phyloP scores from a whole-genome alignment of 2,329 filamentous ascomycete species.

The Cordyceps cateniannulata region DNA sequence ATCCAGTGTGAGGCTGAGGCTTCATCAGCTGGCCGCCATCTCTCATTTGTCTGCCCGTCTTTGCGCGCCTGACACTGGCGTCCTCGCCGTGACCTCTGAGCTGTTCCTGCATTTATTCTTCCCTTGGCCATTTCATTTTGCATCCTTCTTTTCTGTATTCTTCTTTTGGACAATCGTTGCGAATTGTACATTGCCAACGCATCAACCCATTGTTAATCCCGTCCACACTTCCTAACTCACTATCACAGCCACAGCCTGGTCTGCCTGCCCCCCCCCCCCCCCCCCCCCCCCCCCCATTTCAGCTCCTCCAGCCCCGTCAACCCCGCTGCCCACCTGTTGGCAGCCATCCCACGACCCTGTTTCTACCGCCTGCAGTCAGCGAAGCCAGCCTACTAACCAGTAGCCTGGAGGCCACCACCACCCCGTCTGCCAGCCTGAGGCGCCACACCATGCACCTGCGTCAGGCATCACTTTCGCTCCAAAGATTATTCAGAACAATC shows the following conservation, averaged over 20 bases:
- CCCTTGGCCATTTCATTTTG: constrained; percentile 13
- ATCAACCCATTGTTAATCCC: background rate
- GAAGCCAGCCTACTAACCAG: no score
- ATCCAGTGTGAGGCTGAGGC: constrained; percentile 32
- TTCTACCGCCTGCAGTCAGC: background rate
- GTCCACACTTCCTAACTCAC: background rate
- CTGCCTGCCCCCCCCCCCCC: background rate
- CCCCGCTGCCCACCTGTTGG: background rate
- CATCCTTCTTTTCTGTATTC: constrained; percentile 10
- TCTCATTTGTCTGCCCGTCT: constrained; percentile 19
- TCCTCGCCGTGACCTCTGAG: constrained; percentile 6
- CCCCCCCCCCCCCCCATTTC: background rate
- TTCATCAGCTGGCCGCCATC: constrained; percentile 34
- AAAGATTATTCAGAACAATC: constrained; percentile 14
- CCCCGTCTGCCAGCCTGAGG: constrained; percentile 9
- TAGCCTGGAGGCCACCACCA: background rate
- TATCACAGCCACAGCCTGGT: constrained; percentile 2
- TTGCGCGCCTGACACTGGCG: constrained; percentile 17
- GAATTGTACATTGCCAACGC: constrained; percentile 6
- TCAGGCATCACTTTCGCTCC: constrained; percentile 14
- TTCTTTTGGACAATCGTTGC: constrained; percentile 13
- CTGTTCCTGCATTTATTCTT: constrained; percentile 24
- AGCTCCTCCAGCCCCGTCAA: background rate
- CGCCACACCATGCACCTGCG: constrained; percentile 18
- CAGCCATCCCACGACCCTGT: background rate